Conservation (phyloP, 1,284 basidiomycete species). For the Microstroma glucosiphilum region DNA sequence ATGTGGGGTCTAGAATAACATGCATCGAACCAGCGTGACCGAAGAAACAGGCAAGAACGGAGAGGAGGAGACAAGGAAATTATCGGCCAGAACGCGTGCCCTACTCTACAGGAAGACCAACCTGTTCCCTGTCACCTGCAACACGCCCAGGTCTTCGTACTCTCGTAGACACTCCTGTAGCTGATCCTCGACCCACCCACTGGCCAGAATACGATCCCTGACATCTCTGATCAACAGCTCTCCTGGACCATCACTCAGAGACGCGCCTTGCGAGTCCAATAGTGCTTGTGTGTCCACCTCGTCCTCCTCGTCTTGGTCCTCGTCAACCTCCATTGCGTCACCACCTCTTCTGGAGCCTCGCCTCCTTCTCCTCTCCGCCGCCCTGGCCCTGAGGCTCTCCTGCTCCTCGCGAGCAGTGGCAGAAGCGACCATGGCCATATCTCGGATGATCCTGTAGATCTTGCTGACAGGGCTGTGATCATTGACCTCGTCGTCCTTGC, state of each 20-base stretch:
- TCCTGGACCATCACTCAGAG: conserved; percentile 8
- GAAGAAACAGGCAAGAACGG: no score
- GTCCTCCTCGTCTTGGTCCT: conserved; percentile 10
- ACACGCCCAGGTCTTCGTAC: conserved; percentile 28
- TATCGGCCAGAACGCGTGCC: no score
- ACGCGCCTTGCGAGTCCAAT: conserved; percentile 9
- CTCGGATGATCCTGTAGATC: conserved; percentile 47
- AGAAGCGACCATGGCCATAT: conserved; percentile 23
- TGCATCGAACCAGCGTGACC: no score
- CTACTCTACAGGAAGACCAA: conserved; percentile 25
- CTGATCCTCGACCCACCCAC: conserved; percentile 36
- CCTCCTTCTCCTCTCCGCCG: conserved; percentile 1
- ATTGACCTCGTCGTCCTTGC: conserved; percentile 14
- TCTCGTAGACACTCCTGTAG: conserved; percentile 30
- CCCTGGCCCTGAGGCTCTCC: conserved; percentile 8
- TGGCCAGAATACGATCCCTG: conserved; percentile 28
- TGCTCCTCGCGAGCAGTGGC: not conserved
- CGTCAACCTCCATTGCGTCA: not conserved
- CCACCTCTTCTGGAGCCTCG: not conserved
- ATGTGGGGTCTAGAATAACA: no score
- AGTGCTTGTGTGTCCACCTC: conserved; percentile 7
- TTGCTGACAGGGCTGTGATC: conserved; percentile 38
- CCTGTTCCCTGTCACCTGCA: conserved; percentile 26
- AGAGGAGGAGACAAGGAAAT: not conserved
- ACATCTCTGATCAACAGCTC: conserved; percentile 27